These are phyloP conservation scores for Trichoderma breve DNA, from an alignment of 2,329 filamentous ascomycete species.

Conservation along the genomic window DNA sequence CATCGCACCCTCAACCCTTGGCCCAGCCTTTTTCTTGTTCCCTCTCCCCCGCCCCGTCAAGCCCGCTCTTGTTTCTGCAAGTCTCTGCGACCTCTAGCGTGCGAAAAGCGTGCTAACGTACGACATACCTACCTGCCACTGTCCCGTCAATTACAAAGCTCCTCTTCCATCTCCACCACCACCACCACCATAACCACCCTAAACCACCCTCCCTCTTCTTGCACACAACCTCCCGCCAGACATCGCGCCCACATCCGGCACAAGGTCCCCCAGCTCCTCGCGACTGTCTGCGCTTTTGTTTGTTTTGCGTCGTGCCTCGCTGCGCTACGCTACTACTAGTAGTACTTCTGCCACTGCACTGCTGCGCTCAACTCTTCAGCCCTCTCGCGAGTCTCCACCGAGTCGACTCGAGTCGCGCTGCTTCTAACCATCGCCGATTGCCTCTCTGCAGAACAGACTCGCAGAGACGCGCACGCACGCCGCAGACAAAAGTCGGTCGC, in stretches of 20 bases:
- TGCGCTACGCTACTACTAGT: slow-evolving; percentile 8
- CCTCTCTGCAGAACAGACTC: slow-evolving; percentile 7
- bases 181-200: slow-evolving; percentile 23
- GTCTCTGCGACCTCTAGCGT: slow-evolving; percentile 18
- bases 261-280: slow-evolving; percentile 22
- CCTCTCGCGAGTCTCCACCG: slow-evolving; percentile 7
- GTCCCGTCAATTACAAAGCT: slow-evolving; percentile 19
- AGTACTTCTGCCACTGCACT: neutral
- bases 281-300: slow-evolving; percentile 10
- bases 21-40: slow-evolving; percentile 6
- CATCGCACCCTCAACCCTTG: neutral
- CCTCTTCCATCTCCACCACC: slow-evolving; percentile 25
- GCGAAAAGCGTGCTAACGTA: slow-evolving; percentile 18
- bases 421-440: slow-evolving; percentile 16
- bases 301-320: slow-evolving; percentile 6
- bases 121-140: slow-evolving; percentile 21
- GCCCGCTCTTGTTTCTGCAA: slow-evolving; percentile 8
- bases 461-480: slow-evolving; percentile 20
- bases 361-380: neutral
- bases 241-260: slow-evolving; percentile 25
- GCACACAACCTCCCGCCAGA: slow-evolving; percentile 21
- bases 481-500: slow-evolving; percentile 15
- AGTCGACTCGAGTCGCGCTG: slow-evolving; percentile 19
- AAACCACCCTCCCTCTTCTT: slow-evolving; percentile 20
- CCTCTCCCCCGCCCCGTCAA: slow-evolving; percentile 15